Conservation (phyloP, 2,329 filamentous ascomycete genomes). For the Teratosphaeria viscida region DNA sequence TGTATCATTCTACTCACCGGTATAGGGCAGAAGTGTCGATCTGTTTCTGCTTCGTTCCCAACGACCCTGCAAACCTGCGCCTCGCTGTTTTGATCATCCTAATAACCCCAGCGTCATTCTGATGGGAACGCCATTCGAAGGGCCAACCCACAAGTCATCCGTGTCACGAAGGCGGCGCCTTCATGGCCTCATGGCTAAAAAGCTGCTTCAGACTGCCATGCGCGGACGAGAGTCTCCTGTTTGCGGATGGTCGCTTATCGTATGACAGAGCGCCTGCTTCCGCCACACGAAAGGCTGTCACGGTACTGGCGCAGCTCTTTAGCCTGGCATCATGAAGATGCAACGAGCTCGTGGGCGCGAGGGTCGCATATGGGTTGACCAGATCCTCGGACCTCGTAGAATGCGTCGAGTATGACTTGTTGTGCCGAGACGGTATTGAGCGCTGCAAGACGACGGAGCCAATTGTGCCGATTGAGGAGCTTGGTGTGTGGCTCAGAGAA, state of each 20-base stretch:
- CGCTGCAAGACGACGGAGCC: slow-evolving; percentile 33
- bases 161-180: slow-evolving; percentile 12
- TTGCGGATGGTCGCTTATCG: slow-evolving; percentile 10
- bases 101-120: background rate
- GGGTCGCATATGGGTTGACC: slow-evolving; percentile 26
- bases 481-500: slow-evolving; percentile 37
- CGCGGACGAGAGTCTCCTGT: background rate
- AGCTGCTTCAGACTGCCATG: slow-evolving; percentile 24
- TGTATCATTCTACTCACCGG: background rate
- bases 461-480: slow-evolving; percentile 32
- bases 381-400: slow-evolving; percentile 31
- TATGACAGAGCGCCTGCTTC: slow-evolving; percentile 18
- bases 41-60: background rate
- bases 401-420: slow-evolving; percentile 31
- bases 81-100: background rate
- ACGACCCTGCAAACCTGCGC: background rate
- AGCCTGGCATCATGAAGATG: slow-evolving; percentile 18
- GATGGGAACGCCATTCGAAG: background rate
- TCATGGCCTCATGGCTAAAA: slow-evolving; percentile 25
- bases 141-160: background rate
- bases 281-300: slow-evolving; percentile 21
- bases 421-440: slow-evolving; percentile 30
- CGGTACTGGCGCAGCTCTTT: slow-evolving; percentile 23
- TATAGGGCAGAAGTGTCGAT: background rate
- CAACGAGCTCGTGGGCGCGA: slow-evolving; percentile 16